These are phyloP conservation scores for Gillenia trifoliata DNA, from an alignment of 306 rosid genomes.

Conservation along the genomic window DNA sequence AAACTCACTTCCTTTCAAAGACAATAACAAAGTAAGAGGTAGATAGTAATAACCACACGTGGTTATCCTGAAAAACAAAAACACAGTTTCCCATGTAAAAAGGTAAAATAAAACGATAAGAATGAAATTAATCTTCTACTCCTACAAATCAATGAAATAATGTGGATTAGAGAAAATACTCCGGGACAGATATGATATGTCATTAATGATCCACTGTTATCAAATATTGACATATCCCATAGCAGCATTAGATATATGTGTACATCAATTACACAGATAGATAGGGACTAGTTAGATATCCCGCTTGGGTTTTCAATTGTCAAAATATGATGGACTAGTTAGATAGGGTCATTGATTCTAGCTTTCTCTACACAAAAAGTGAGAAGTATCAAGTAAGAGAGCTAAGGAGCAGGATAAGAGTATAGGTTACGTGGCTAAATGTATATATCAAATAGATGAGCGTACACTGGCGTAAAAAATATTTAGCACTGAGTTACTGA, in stretches of 20 bases:
- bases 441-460: neutral
- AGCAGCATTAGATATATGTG: neutral
- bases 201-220: neutral
- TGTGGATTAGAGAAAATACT: neutral
- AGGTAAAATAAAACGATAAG: neutral
- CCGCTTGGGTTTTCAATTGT: too few relatives aligned
- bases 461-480: neutral
- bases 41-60: neutral
- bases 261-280: neutral
- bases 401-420: neutral
- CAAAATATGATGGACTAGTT: too few relatives aligned
- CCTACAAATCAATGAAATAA: neutral
- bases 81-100: neutral
- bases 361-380: neutral
- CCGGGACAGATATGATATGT: neutral
- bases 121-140: neutral
- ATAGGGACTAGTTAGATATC: neutral
- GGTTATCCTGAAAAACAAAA: neutral
- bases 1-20: neutral
- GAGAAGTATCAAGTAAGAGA: neutral
- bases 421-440: neutral
- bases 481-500: neutral
- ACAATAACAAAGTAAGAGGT: neutral
- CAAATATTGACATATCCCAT: neutral
- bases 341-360: neutral